phyloP scores from a whole-genome alignment of 108 stramenopile species.

The Mediolabrus comicus region DNA sequence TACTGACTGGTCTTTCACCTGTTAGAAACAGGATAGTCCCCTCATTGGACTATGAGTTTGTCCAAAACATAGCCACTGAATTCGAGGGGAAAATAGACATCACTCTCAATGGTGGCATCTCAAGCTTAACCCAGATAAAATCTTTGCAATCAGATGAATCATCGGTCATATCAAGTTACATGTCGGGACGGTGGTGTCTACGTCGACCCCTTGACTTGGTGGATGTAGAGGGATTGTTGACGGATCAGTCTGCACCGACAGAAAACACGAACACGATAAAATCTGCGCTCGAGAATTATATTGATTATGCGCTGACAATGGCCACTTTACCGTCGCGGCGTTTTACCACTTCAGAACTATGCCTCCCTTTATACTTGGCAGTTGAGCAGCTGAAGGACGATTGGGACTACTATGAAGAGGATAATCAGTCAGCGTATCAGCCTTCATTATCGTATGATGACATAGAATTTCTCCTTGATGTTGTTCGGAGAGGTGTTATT shows the following conservation, averaged over 20 bases:
- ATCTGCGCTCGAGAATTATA: constrained; percentile 20
- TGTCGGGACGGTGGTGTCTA: constrained; percentile 55
- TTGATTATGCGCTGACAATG: constrained; percentile 26
- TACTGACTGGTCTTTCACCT: constrained; percentile 49
- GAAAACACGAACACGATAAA: background rate
- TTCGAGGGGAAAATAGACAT: constrained; percentile 39
- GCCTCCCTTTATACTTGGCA: constrained; percentile 48
- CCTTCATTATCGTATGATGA: constrained; percentile 2
- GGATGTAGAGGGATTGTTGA: constrained; percentile 8
- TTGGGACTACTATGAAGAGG: constrained; percentile 27
- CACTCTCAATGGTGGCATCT: constrained; percentile 59
- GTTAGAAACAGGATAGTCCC: constrained; percentile 55
- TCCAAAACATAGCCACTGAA: constrained; percentile 38
- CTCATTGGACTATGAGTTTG: constrained; percentile 44
- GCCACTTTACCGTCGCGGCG: background rate
- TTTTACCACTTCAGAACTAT: constrained; percentile 34
- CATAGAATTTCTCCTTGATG: constrained; percentile 5
- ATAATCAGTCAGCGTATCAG: background rate
- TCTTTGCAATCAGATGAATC: background rate
- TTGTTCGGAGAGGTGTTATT: constrained; percentile 23
- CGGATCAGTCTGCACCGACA: background rate
- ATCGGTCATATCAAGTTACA: constrained; percentile 21
- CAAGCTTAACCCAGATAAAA: constrained; percentile 25
- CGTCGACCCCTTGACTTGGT: constrained; percentile 48
- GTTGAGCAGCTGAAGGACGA: constrained; percentile 50